A percentile compares a stretch with the other conserved stretches of the same genome.
phyloP scores from a whole-genome alignment of 768 basidiomycete genomes.

The Suillus sp. region DNA sequence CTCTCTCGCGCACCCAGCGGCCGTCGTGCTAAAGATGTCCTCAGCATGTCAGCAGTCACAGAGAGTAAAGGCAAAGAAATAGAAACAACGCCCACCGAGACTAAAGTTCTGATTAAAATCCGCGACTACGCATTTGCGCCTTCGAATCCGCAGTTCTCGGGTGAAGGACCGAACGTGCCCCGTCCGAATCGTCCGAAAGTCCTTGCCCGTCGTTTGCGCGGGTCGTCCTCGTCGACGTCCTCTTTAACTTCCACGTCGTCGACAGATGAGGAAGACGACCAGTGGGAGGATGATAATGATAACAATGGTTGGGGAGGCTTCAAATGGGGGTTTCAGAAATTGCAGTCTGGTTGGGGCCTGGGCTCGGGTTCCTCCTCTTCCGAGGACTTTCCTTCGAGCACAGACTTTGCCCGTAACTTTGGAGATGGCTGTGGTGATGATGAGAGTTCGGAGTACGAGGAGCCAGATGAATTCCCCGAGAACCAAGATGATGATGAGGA shows the following conservation, averaged over 20 bases:
- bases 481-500: slow-evolving; percentile 26
- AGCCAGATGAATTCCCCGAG: slow-evolving; percentile 32
- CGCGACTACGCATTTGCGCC: slow-evolving; percentile 51
- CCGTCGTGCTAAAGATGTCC: slow-evolving; percentile 20
- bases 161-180: slow-evolving; percentile 44
- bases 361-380: slow-evolving; percentile 17
- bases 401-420: slow-evolving; percentile 54
- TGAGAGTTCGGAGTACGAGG: slow-evolving; percentile 31
- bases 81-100: not conserved
- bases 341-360: slow-evolving; percentile 38
- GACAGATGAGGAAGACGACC: slow-evolving; percentile 21
- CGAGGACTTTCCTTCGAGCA: slow-evolving; percentile 37
- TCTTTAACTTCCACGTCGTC: slow-evolving; percentile 24
- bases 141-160: slow-evolving; percentile 46
- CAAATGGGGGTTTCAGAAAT: slow-evolving; percentile 45
- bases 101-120: slow-evolving; percentile 39
- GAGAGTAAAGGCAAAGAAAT: slow-evolving; percentile 14
- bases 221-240: slow-evolving; percentile 27
- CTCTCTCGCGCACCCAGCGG: slow-evolving; percentile 23
- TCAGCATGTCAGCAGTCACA: slow-evolving; percentile 19
- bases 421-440: slow-evolving; percentile 32
- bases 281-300: slow-evolving; percentile 32
- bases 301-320: slow-evolving; percentile 40
- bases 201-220: slow-evolving; percentile 33
- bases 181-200: slow-evolving; percentile 37